Evolutionary conservation across 768 basidiomycete species (phyloP), one percentile per base, ranked within the genome.

Genomic region (Rhizopogon vinicolor): DNA sequence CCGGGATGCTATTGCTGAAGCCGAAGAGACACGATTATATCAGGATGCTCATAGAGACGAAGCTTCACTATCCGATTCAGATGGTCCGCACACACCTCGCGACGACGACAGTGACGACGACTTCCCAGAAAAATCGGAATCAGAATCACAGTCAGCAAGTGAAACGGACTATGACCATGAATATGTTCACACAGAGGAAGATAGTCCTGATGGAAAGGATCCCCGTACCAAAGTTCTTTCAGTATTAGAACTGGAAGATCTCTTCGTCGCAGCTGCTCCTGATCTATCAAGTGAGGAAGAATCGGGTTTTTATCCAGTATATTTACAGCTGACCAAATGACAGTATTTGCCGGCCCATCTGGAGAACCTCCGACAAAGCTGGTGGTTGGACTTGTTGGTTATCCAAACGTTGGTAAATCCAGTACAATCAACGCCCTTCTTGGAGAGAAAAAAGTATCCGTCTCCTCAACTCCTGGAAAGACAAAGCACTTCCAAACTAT

Each of bases 401-500:
- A 99, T 68, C 97, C 97, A 0, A 99, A 99, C 65, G 96, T 98
- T 22, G 97, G 97, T 14, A 99, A 99, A 72, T 98, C 96, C 0
- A 95, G 93, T 58, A 94, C 97, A 5, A 95, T 99, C 65, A 99
- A 99, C 68, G 90, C 96, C 6, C 79, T 99, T 7, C 78, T 99
- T 5, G 97, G 96, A 39, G 89, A 93, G 68, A 96, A 97, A 76
- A 93, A 91, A 79, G 97, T 99, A 59, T 97, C 93, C 66, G 97
- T 99, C 28, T 98, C 96, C 4, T 86, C 96, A 0, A 99, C 97
- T 0, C 97, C 97, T 0, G 97, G 97, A 59, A 91, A 98, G 74
- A 99, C 97, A 13, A 99, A 99, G 68, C 96, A 99, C 72, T 98
- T 98, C 74, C 97, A 99, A 71, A 98, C 97, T 0, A 94, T 98